A percentile compares a stretch with the other conserved stretches of the same genome.
Evolutionary conservation across 495 filamentous ascomycete genomes (phyloP).

Genomic region (Hypomontagnella monticulosa): DNA sequence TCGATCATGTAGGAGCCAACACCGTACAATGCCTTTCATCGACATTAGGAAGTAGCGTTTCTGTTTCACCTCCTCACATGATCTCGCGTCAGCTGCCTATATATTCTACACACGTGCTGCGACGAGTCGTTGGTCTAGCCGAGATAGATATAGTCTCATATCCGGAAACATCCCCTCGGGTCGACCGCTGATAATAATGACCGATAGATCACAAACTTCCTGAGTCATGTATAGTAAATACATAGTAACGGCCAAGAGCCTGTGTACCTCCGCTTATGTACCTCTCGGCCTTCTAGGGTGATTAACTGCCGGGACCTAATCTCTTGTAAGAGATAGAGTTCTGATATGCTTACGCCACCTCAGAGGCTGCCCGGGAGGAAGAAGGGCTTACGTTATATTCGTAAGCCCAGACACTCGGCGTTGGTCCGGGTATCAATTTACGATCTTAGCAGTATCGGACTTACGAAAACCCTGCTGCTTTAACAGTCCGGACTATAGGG

Average conservation of each 20-base stretch:
- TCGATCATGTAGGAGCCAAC: background rate
- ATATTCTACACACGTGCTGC: background rate
- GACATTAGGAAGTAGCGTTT: background rate
- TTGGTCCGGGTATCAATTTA: background rate
- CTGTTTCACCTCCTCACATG: conserved; percentile 18
- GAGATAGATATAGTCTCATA: too few relatives aligned
- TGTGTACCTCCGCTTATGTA: too few relatives aligned
- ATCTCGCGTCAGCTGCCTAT: conserved; percentile 6
- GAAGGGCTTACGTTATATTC: conserved; percentile 21
- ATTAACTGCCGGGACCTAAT: background rate
- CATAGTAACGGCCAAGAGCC: too few relatives aligned
- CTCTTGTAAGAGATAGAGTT: conserved; percentile 31
- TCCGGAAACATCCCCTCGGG: too few relatives aligned
- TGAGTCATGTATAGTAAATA: too few relatives aligned
- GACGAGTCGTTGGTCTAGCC: too few relatives aligned
- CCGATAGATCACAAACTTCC: too few relatives aligned
- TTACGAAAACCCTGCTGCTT: background rate
- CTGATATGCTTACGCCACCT: conserved; percentile 12
- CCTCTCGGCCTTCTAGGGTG: background rate
- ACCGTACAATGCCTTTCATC: conserved; percentile 2
- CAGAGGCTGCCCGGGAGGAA: background rate
- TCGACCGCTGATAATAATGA: too few relatives aligned
- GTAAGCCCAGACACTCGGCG: conserved; percentile 10
- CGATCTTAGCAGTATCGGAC: background rate
- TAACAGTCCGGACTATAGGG: background rate